A percentile compares a stretch with the other conserved stretches of the same genome.
Evolutionary conservation across 306 rosid species (phyloP).

Genomic region (Cyclanthera cordifolia): DNA sequence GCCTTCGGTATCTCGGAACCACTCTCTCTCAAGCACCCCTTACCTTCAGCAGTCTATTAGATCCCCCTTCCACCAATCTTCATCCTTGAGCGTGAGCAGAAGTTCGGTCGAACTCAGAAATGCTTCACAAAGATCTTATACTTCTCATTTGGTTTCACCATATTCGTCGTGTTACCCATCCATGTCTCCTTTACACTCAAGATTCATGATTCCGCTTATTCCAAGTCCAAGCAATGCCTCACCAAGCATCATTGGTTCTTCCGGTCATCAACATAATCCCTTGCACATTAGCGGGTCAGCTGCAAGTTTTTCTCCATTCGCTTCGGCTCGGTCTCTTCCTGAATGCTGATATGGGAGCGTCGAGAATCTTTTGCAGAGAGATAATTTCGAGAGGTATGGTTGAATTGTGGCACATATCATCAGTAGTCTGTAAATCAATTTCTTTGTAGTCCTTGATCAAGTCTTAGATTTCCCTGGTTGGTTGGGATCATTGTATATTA

Average conservation of each 20-base stretch:
- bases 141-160: slow-evolving; percentile 59
- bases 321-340: slow-evolving; percentile 76
- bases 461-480: neutral
- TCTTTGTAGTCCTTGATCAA: neutral
- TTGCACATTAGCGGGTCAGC: slow-evolving; percentile 75
- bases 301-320: slow-evolving; percentile 79
- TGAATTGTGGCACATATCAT: neutral
- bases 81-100: slow-evolving; percentile 22
- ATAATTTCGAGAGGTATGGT: neutral
- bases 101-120: slow-evolving; percentile 66
- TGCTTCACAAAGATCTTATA: slow-evolving; percentile 75
- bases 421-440: slow-evolving; percentile 6
- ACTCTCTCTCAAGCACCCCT: slow-evolving; percentile 55
- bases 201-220: slow-evolving; percentile 55
- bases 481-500: slow-evolving; percentile 2
- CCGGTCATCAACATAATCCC: slow-evolving; percentile 65
- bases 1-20: slow-evolving; percentile 42
- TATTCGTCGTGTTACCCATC: slow-evolving; percentile 70
- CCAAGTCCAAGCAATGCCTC: slow-evolving; percentile 75
- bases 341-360: slow-evolving; percentile 45
- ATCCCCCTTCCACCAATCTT: slow-evolving; percentile 57
- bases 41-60: slow-evolving; percentile 57
- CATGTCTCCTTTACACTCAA: slow-evolving; percentile 56
- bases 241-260: slow-evolving; percentile 49
- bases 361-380: neutral